phyloP scores from a whole-genome alignment of 1,284 basidiomycete species.

The Malassezia pachydermatis region DNA sequence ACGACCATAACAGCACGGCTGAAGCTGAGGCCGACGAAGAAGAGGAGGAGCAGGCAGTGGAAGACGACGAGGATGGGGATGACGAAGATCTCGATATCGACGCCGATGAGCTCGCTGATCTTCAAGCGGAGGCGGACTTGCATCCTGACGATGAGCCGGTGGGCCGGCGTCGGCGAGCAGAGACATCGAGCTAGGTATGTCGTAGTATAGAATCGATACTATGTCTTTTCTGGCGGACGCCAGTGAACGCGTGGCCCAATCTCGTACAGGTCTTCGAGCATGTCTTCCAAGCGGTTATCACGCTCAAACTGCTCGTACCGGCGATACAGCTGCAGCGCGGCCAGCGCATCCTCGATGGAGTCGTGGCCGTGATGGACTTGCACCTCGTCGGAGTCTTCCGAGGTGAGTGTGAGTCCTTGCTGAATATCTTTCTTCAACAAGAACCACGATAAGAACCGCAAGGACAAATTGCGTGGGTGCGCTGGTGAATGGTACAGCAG shows the following conservation, averaged over 20 bases:
- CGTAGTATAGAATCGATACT: not conserved
- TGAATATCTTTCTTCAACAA: constrained; percentile 84
- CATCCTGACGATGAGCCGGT: constrained; percentile 19
- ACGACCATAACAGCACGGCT: not conserved
- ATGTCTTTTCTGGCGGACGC: constrained; percentile 17
- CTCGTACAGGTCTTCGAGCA: constrained; percentile 62
- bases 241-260: constrained; percentile 50
- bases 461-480: constrained; percentile 73
- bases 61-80: constrained; percentile 16
- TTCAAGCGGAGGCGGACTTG: constrained; percentile 27
- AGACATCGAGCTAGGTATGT: constrained; percentile 2
- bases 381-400: constrained; percentile 34
- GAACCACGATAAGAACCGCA: constrained; percentile 91
- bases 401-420: constrained; percentile 53
- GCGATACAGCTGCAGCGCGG: constrained; percentile 76
- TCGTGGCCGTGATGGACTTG: constrained; percentile 59
- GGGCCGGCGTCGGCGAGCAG: constrained; percentile 2
- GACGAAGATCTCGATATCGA: constrained; percentile 22
- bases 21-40: constrained; percentile 11
- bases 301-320: constrained; percentile 68
- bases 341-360: constrained; percentile 80
- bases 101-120: constrained; percentile 35
- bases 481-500: constrained; percentile 76
- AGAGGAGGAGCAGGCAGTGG: constrained; percentile 9
- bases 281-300: constrained; percentile 69